These are phyloP conservation scores for Tetracentron sinense DNA, from an alignment of 164 flowering plant genomes.

Conservation along the genomic window DNA sequence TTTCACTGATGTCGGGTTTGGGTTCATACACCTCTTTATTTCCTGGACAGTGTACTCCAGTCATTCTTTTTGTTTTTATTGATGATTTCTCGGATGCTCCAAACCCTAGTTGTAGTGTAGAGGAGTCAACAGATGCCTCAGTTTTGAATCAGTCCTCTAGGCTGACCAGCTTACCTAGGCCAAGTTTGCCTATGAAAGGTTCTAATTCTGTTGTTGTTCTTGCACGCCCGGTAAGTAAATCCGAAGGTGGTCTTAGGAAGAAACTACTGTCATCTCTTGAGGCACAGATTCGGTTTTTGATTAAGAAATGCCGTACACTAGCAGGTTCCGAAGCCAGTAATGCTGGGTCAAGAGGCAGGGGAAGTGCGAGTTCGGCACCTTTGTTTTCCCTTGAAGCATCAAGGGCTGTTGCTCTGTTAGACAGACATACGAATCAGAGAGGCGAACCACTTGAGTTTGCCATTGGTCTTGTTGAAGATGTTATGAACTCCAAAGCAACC, in stretches of 20 bases:
- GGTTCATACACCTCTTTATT: slow-evolving; percentile 70
- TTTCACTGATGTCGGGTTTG: slow-evolving; percentile 74
- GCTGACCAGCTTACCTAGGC: slow-evolving; percentile 35
- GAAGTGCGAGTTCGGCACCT: slow-evolving; percentile 42
- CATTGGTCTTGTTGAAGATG: slow-evolving; percentile 59
- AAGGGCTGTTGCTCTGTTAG: slow-evolving; percentile 64
- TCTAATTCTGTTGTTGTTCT: slow-evolving; percentile 73
- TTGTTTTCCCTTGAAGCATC: slow-evolving; percentile 84
- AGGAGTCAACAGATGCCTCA: slow-evolving; percentile 43
- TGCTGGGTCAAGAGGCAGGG: slow-evolving; percentile 56
- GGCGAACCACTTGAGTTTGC: slow-evolving; percentile 79
- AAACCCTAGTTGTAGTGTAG: slow-evolving; percentile 31
- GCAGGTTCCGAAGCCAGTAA: slow-evolving; percentile 58
- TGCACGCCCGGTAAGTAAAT: slow-evolving; percentile 67
- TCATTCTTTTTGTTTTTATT: slow-evolving; percentile 69
- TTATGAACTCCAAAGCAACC: slow-evolving; percentile 58
- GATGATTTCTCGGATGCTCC: slow-evolving; percentile 62
- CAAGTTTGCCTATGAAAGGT: slow-evolving; percentile 52
- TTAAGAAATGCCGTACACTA: slow-evolving; percentile 73
- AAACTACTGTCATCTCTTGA: slow-evolving; percentile 86
- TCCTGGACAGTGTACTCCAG: slow-evolving; percentile 90
- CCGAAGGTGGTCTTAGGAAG: slow-evolving; percentile 65
- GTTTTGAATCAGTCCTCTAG: slow-evolving; percentile 40
- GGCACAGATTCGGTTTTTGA: slow-evolving; percentile 74
- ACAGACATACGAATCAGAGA: slow-evolving; percentile 40